These are phyloP conservation scores for Clonostachys chloroleuca DNA, from an alignment of 2,329 filamentous ascomycete genomes.

Conservation along the genomic window DNA sequence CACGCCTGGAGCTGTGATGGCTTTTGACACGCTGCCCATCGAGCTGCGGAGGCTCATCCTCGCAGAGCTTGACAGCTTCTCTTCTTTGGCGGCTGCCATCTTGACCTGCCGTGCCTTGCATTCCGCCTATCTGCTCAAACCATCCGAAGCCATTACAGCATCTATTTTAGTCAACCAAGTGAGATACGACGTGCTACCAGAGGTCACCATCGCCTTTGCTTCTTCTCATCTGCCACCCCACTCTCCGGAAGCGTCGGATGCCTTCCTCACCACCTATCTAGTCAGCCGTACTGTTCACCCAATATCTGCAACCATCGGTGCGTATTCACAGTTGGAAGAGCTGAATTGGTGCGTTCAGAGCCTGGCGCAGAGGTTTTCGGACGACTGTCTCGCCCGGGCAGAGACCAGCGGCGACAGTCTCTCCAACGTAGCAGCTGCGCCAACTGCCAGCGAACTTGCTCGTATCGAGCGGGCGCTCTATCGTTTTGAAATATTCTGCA, in stretches of 20 bases:
- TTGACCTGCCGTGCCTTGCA: no score
- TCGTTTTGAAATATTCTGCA: slow-evolving; percentile 4
- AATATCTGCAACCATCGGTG: neutral
- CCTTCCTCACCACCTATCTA: no score
- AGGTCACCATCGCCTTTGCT: neutral
- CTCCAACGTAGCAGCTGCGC: neutral
- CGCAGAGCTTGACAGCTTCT: no score
- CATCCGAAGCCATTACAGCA: neutral
- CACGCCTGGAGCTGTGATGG: no score
- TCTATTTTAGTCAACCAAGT: slow-evolving; percentile 1
- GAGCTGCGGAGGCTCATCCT: no score
- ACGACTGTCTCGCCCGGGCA: neutral
- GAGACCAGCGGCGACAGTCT: neutral
- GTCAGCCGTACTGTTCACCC: no score
- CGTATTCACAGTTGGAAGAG: neutral
- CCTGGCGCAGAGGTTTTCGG: neutral
- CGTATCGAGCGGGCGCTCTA: slow-evolving; percentile 3
- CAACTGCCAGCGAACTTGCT: neutral
- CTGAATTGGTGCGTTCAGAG: neutral
- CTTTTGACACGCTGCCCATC: no score
- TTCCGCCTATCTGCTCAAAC: no score
- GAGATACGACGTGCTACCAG: neutral
- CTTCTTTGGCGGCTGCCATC: no score
- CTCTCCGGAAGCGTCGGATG: neutral
- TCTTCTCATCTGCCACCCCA: neutral